Evolutionary conservation across 192 early-diverging fungal genomes (phyloP).

Genomic region (Neocallimastix lanati): DNA sequence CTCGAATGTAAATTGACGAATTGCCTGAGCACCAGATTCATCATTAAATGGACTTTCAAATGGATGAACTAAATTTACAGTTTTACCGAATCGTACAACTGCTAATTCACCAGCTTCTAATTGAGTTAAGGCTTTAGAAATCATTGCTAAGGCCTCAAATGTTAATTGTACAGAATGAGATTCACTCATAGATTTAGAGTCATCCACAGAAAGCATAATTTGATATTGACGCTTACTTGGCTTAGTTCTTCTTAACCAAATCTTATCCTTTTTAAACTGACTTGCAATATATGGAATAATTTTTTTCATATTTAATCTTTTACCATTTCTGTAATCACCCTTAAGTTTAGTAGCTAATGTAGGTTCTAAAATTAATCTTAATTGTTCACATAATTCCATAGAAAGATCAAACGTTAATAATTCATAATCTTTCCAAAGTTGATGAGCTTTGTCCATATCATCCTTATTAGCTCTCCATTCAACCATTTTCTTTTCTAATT

Average conservation of each 20-base stretch:
- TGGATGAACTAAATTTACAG: slow-evolving; percentile 71
- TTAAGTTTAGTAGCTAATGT: slow-evolving; percentile 88
- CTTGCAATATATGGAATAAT: slow-evolving; percentile 98
- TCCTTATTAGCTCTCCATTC: slow-evolving; percentile 51
- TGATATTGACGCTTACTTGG: slow-evolving; percentile 94
- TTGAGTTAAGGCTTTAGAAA: slow-evolving; percentile 80
- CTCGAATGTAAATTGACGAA: slow-evolving; percentile 78
- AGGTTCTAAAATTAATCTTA: slow-evolving; percentile 89
- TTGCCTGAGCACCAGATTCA: slow-evolving; percentile 74
- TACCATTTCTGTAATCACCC: slow-evolving; percentile 95
- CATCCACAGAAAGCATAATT: slow-evolving; percentile 93
- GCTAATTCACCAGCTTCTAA: slow-evolving; percentile 86
- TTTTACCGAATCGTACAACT: slow-evolving; percentile 80
- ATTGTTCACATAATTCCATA: slow-evolving; percentile 77
- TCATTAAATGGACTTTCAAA: slow-evolving; percentile 81
- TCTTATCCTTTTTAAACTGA: slow-evolving; percentile 99
- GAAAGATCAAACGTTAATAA: slow-evolving; percentile 78
- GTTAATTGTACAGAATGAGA: slow-evolving; percentile 72
- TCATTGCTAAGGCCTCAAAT: slow-evolving; percentile 80
- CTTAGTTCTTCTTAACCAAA: slow-evolving; percentile 94
- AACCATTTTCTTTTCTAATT: slow-evolving; percentile 57
- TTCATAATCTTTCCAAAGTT: slow-evolving; percentile 81
- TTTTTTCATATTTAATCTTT: slow-evolving; percentile 97
- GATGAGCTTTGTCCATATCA: slow-evolving; percentile 14
- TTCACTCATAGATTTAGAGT: slow-evolving; percentile 94